Conservation (phyloP, 1,284 basidiomycete species). For the Heliocybe sulcata region DNA sequence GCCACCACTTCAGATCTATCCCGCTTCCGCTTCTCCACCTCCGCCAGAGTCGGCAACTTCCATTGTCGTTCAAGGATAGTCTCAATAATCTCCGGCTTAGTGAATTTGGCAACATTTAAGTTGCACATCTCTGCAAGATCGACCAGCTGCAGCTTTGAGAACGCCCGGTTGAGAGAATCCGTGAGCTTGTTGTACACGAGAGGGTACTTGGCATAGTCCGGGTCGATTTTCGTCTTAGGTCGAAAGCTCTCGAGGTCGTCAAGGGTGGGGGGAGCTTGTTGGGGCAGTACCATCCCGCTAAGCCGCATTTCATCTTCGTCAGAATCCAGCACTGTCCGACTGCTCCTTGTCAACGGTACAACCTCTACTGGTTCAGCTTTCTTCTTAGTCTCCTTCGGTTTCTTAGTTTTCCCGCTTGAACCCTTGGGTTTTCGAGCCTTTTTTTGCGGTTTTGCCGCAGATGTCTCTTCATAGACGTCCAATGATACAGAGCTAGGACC, state of each 20-base stretch:
- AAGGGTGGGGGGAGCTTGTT: conserved; percentile 28
- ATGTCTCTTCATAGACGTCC: background rate
- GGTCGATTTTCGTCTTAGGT: conserved; percentile 29
- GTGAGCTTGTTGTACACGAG: conserved; percentile 42
- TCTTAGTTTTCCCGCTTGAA: background rate
- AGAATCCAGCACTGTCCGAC: conserved; percentile 9
- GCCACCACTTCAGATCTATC: conserved; percentile 46
- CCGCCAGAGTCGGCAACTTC: conserved; percentile 57
- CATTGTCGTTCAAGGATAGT: conserved; percentile 58
- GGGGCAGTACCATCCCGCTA: conserved; percentile 29
- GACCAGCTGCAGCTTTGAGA: conserved; percentile 55
- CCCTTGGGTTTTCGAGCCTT: background rate
- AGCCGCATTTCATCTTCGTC: conserved; percentile 49
- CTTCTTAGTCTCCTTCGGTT: background rate
- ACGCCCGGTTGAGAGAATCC: conserved; percentile 50
- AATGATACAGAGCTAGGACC: background rate
- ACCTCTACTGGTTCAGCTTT: too few species aligned
- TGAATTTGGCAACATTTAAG: conserved; percentile 22
- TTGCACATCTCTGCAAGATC: conserved; percentile 41
- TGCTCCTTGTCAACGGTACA: background rate
- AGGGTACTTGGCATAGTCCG: conserved; percentile 39
- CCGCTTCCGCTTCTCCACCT: conserved; percentile 38
- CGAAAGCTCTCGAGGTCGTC: conserved; percentile 49
- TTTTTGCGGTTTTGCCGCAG: background rate
- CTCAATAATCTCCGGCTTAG: conserved; percentile 42